Evolutionary conservation across 2,329 filamentous ascomycete species (phyloP).

Genomic region (Aspergillus novofumigatus): DNA sequence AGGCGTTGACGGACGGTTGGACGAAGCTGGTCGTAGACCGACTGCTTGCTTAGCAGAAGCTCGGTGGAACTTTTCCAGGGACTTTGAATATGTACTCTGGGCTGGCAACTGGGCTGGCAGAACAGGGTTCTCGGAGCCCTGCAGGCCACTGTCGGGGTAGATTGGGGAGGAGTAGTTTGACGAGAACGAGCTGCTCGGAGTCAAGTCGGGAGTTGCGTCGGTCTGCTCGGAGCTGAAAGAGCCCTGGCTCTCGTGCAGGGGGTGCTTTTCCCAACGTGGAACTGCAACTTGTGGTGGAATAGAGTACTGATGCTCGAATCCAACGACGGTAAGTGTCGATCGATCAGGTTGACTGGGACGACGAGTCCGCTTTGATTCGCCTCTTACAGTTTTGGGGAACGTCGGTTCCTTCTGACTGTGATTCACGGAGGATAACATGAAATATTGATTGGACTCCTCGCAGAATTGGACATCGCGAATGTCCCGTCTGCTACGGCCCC

Average conservation of each 20-base stretch:
- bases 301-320: conserved; percentile 26
- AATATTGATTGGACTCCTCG: conserved; percentile 29
- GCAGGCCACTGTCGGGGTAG: conserved; percentile 25
- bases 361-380: conserved; percentile 9
- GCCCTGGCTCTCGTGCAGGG: conserved; percentile 26
- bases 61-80: conserved; percentile 21
- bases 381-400: conserved; percentile 8
- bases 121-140: conserved; percentile 24
- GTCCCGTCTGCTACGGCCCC: conserved; percentile 20
- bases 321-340: conserved; percentile 28
- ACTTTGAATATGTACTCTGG: conserved; percentile 12
- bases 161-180: conserved; percentile 30
- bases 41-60: conserved; percentile 16
- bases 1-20: conserved; percentile 21
- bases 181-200: conserved; percentile 38
- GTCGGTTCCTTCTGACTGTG: conserved; percentile 12
- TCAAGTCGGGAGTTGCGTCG: conserved; percentile 34
- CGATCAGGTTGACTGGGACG: conserved; percentile 18
- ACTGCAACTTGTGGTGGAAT: conserved; percentile 26
- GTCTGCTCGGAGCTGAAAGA: conserved; percentile 33
- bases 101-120: conserved; percentile 16
- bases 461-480: conserved; percentile 31
- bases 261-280: conserved; percentile 18
- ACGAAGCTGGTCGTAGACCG: conserved; percentile 17
- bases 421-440: conserved; percentile 26